Evolutionary conservation across 257 asterid species (phyloP).

Genomic region (Scutellaria minor): DNA sequence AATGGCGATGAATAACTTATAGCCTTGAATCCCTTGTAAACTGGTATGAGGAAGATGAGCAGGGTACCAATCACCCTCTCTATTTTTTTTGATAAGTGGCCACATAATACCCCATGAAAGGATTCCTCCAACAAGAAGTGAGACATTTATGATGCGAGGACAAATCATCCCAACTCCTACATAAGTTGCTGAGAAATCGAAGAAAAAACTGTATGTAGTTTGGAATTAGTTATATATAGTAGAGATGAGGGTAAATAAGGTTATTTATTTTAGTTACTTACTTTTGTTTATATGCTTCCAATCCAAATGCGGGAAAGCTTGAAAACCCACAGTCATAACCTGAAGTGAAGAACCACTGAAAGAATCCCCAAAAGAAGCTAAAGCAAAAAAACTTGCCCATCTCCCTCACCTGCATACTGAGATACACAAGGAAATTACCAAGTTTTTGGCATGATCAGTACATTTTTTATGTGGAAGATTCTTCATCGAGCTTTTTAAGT

Average conservation of each 20-base stretch:
- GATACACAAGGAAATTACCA: neutral
- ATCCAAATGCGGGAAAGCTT: constrained; percentile 57
- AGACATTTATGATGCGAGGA: constrained; percentile 62
- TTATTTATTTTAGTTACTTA: neutral
- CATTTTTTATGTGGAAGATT: too few relatives aligned
- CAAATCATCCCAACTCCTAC: constrained; percentile 88
- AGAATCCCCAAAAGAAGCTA: constrained; percentile 19
- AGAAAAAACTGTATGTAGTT: constrained; percentile 54
- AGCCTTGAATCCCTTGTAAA: constrained; percentile 66
- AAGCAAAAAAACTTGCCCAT: constrained; percentile 1
- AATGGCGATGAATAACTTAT: constrained; percentile 64
- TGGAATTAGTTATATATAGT: neutral
- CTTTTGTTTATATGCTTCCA: constrained; percentile 65
- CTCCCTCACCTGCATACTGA: neutral
- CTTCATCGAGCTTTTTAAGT: neutral
- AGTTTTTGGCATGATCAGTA: neutral
- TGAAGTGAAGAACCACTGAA: constrained; percentile 6
- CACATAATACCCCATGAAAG: constrained; percentile 85
- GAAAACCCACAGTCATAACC: constrained; percentile 16
- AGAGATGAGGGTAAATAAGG: neutral
- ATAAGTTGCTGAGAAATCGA: constrained; percentile 74
- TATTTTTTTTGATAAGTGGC: constrained; percentile 54
- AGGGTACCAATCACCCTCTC: constrained; percentile 66
- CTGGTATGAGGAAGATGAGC: constrained; percentile 39
- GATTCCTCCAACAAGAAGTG: constrained; percentile 62